Evolutionary conservation across 192 early-diverging fungal genomes (phyloP).

Genomic region (Mortierella hygrophila): DNA sequence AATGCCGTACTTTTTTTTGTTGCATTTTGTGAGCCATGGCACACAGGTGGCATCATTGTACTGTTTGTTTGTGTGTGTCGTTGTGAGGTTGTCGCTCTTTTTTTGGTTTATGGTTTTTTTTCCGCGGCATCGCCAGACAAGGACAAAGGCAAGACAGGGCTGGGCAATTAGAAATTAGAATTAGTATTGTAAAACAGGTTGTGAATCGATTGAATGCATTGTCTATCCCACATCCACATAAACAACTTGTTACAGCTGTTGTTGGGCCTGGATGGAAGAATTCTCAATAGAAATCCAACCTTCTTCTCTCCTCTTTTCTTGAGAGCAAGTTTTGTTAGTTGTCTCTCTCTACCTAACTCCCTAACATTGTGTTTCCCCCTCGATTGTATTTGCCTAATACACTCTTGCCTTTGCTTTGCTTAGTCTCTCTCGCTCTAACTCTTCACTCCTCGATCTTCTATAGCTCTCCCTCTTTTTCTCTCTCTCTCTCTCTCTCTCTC

Average conservation of each 20-base stretch:
- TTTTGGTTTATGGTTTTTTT: not conserved
- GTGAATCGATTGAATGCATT: not conserved
- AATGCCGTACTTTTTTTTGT: no score
- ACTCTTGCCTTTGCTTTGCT: not conserved
- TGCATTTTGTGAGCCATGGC: not conserved
- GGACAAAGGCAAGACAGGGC: not conserved
- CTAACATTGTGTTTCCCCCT: no score
- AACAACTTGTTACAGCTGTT: not conserved
- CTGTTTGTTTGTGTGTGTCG: not conserved
- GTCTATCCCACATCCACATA: no score
- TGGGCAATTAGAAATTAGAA: not conserved
- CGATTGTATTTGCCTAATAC: no score
- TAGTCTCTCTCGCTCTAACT: not conserved
- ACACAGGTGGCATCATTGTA: slow-evolving; percentile 24
- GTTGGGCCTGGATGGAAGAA: not conserved
- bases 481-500: not conserved
- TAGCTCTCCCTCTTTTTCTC: not conserved
- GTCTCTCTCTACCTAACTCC: no score
- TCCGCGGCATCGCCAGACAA: slow-evolving; percentile 12
- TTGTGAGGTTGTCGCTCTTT: not conserved
- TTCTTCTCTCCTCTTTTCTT: not conserved
- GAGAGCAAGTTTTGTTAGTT: not conserved
- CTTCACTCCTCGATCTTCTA: not conserved
- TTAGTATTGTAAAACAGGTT: not conserved
- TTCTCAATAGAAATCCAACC: not conserved